phyloP scores from a whole-genome alignment of 768 basidiomycete species.

The Amanita pallidorosea region DNA sequence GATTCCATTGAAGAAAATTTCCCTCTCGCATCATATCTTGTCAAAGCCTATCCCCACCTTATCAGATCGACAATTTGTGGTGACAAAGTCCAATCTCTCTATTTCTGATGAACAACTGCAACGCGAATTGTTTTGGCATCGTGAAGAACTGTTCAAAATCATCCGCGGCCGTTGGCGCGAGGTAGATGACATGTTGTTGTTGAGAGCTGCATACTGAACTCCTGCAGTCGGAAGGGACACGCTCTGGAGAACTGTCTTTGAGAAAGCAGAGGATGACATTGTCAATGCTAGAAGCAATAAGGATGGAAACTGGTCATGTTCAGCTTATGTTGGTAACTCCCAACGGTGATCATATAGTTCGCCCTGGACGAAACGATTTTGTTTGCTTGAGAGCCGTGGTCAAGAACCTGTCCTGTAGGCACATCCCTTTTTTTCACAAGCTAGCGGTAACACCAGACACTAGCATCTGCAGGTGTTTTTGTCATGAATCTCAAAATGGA shows the following conservation, averaged over 20 bases:
- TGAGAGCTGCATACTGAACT: conserved; percentile 3
- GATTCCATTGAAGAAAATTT: conserved; percentile 63
- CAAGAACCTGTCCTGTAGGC: conserved; percentile 61
- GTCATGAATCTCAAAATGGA: conserved; percentile 42
- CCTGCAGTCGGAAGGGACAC: conserved; percentile 63
- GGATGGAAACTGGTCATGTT: conserved; percentile 55
- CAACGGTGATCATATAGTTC: conserved; percentile 18
- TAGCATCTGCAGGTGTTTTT: conserved; percentile 44
- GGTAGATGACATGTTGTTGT: conserved; percentile 27
- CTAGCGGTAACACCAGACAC: not conserved
- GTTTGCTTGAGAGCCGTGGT: conserved; percentile 47
- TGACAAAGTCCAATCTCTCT: conserved; percentile 60
- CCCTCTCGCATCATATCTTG: conserved; percentile 45
- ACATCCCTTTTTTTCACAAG: not conserved
- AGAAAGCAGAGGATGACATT: conserved; percentile 68
- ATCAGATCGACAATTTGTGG: conserved; percentile 85
- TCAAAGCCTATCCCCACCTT: conserved; percentile 71
- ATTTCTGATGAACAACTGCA: conserved; percentile 49
- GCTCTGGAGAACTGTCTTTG: conserved; percentile 69
- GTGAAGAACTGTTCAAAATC: conserved; percentile 71
- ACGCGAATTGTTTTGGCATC: conserved; percentile 90
- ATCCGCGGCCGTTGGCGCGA: conserved; percentile 78
- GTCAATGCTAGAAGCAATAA: conserved; percentile 71
- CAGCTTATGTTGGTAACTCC: conserved; percentile 34
- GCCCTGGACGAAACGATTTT: conserved; percentile 49